Evolutionary conservation across 1,284 basidiomycete genomes (phyloP).

Genomic region (Leccinum griseonigrum): DNA sequence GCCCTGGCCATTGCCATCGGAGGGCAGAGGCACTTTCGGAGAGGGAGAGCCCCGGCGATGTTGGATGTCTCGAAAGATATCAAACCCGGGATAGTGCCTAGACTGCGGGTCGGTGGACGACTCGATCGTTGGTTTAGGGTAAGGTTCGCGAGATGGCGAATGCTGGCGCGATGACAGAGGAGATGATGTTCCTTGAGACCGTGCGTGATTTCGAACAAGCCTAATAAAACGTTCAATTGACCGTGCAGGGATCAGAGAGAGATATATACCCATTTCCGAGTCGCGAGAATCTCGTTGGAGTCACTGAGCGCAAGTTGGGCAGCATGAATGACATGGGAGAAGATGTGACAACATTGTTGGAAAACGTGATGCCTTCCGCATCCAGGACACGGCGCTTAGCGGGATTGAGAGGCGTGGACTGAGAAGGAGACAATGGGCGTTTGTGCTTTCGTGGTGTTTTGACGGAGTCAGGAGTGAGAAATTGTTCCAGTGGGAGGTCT

Average conservation of each 20-base stretch:
- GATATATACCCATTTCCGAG: constrained; percentile 26
- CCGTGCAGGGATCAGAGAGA: not conserved
- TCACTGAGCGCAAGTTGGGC: constrained; percentile 18
- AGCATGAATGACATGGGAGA: constrained; percentile 17
- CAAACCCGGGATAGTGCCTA: constrained; percentile 72
- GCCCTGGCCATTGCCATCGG: constrained; percentile 20
- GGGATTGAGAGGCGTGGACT: constrained; percentile 50
- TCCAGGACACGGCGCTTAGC: constrained; percentile 68
- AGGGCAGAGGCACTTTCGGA: constrained; percentile 2
- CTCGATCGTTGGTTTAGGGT: constrained; percentile 36
- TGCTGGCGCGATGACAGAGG: constrained; percentile 18
- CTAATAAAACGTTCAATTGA: constrained; percentile 10
- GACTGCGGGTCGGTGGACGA: constrained; percentile 53
- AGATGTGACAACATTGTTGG: constrained; percentile 13
- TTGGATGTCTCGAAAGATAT: constrained; percentile 54
- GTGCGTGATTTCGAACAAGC: constrained; percentile 9
- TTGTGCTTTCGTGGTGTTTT: constrained; percentile 35
- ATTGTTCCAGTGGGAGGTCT: constrained; percentile 57
- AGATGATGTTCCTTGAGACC: constrained; percentile 11
- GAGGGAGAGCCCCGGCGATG: constrained; percentile 23
- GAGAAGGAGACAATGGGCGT: constrained; percentile 54
- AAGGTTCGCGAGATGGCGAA: constrained; percentile 23
- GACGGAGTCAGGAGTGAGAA: constrained; percentile 37
- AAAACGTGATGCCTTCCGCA: constrained; percentile 47
- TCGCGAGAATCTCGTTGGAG: constrained; percentile 23